Base-by-base conservation (phyloP, 805 yeast species). In the Scheffersomyces stipitis region DNA sequence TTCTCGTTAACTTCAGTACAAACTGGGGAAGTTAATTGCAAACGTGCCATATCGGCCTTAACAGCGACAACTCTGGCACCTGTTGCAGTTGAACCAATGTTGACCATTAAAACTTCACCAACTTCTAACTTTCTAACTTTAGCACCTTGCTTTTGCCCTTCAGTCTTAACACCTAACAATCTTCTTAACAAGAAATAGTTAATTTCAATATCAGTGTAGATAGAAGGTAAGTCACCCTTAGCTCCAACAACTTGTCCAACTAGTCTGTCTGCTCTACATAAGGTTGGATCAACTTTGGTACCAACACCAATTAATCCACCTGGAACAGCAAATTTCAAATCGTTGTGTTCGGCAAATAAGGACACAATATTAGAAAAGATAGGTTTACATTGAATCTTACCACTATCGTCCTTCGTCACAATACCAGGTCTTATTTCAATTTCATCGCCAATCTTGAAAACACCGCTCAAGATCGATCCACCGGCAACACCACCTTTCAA, bases 241-340 rank as follows among this genome's bases (percentile, higher is more conserved):
- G 97, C 90, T 60, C 99, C 99, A 43, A 95, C 95, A 44, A 93
- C 99, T 73, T 93, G 99, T 55, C 99, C 99, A 38, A 95, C 97
- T 57, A 93, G 78, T 73, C 99, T 87, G 72, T 93, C 99, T 44
- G 98, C 99, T 74, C 99, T 86, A 76, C 99, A 93, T 57, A 93
- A 73, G 2, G 99, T 93, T 40, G 99, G 99, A 69, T 93, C 99
- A 50, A 93, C 95, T 69, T 87, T 88, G 34, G 99, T 93, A 73
- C 99, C 99, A 40, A 93, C 97, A 80, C 99, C 99, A 56, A 93
- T 95, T 62, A 93, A 79, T 47, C 99, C 99, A 82, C 99, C 99
- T 31, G 99, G 99, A 56, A 93, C 99, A 41, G 99, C 99, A 58
- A 91, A 93, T 66, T 93, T 93, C 67, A 93, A 80, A 64, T 90